A percentile compares a stretch with the other conserved stretches of the same genome.
These are phyloP conservation scores for Tricholoma sp. DNA, from an alignment of 768 basidiomycete genomes.

Conservation along the genomic window DNA sequence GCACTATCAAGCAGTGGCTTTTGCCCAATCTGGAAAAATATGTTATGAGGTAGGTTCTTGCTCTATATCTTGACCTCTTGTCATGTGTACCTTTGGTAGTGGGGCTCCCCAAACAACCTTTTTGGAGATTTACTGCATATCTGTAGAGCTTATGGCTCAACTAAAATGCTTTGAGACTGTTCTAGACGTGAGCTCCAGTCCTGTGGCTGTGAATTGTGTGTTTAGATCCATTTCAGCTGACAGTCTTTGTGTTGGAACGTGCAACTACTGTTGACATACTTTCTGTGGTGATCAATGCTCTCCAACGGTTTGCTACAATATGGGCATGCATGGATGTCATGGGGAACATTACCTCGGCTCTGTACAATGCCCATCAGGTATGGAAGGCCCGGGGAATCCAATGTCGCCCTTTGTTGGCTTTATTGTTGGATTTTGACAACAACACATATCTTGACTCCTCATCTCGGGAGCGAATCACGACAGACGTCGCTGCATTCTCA, in stretches of 20 bases:
- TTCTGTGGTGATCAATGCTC: slow-evolving; percentile 59
- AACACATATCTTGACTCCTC: slow-evolving; percentile 47
- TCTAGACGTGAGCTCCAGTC: slow-evolving; percentile 51
- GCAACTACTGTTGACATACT: slow-evolving; percentile 49
- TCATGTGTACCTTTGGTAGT: neutral
- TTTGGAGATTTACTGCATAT: slow-evolving; percentile 52
- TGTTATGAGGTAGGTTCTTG: slow-evolving; percentile 38
- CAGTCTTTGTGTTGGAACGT: slow-evolving; percentile 48
- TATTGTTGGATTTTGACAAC: slow-evolving; percentile 63
- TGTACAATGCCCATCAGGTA: slow-evolving; percentile 56
- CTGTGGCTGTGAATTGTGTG: neutral
- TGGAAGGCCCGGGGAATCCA: slow-evolving; percentile 65
- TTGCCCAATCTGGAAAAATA: slow-evolving; percentile 61
- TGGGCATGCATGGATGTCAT: slow-evolving; percentile 76
- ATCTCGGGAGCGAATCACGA: slow-evolving; percentile 54
- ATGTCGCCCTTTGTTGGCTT: slow-evolving; percentile 56
- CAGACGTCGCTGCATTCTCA: slow-evolving; percentile 58
- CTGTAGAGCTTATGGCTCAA: slow-evolving; percentile 55
- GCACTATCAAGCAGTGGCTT: slow-evolving; percentile 68
- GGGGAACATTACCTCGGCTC: slow-evolving; percentile 47
- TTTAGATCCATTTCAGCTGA: slow-evolving; percentile 34
- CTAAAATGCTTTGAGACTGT: slow-evolving; percentile 63
- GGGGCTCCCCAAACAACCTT: slow-evolving; percentile 23
- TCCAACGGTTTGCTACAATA: slow-evolving; percentile 66
- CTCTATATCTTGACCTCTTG: neutral